Conservation (phyloP, 2,329 filamentous ascomycete species). For the Aspergillus bombycis region DNA sequence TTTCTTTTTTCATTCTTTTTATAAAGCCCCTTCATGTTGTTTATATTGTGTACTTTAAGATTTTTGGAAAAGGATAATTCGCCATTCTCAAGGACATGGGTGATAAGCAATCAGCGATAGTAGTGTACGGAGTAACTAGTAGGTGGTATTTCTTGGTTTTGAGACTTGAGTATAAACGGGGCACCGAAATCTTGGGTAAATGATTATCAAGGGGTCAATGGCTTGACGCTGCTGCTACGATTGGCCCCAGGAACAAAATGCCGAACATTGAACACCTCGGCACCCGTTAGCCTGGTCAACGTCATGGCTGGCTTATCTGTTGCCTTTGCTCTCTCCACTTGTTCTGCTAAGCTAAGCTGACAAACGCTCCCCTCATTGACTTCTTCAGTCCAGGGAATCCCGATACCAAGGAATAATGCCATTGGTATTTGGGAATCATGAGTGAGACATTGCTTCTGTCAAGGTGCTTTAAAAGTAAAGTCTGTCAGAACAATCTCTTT, state of each 20-base stretch:
- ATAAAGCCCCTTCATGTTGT: background rate
- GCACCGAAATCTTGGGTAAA: background rate
- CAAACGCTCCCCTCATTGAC: background rate
- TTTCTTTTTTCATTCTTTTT: background rate
- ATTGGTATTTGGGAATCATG: background rate
- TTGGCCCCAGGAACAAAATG: background rate
- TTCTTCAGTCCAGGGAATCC: background rate
- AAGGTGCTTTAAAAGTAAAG: background rate
- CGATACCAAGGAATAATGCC: background rate
- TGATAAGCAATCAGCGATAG: background rate
- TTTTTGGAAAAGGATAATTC: background rate
- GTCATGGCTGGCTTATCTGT: background rate
- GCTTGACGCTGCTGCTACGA: background rate
- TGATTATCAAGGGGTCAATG: background rate
- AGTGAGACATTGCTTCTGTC: background rate
- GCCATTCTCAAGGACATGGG: background rate
- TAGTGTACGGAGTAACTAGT: too few relatives aligned
- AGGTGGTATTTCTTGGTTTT: background rate
- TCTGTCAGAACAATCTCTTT: background rate
- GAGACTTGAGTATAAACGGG: background rate
- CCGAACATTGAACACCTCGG: background rate
- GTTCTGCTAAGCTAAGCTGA: background rate
- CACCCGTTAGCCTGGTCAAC: background rate
- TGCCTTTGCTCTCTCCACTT: background rate
- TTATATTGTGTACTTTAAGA: background rate